phyloP scores from a whole-genome alignment of 179 eudicot genomes.

The Gypsophila paniculata region DNA sequence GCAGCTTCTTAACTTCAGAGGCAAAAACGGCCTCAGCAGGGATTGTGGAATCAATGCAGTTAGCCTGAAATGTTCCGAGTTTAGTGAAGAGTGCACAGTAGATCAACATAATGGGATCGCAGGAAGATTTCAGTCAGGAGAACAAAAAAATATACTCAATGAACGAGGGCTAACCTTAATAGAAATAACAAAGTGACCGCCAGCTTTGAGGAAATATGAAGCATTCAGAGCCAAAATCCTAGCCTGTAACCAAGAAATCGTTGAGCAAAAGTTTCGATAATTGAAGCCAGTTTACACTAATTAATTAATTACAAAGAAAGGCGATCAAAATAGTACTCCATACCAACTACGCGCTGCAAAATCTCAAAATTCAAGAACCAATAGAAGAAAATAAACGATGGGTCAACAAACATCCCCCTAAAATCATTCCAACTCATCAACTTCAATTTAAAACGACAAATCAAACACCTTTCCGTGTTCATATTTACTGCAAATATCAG shows the following conservation, averaged over 20 bases:
- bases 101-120: background rate
- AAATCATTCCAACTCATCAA: no score
- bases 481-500: no score
- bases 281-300: background rate
- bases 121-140: no score
- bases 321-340: background rate
- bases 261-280: background rate
- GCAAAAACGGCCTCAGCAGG: slow-evolving; percentile 84
- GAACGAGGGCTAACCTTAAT: slow-evolving; percentile 48
- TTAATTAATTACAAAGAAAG: background rate
- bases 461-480: no score
- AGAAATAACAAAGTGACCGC: slow-evolving; percentile 90
- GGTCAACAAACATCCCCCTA: no score
- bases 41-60: slow-evolving; percentile 74
- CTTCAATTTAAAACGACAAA: no score
- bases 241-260: slow-evolving; percentile 48
- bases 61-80: slow-evolving; percentile 39
- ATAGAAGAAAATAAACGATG: background rate
- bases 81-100: background rate
- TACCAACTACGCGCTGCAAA: background rate
- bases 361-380: background rate
- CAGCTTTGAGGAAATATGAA: slow-evolving; percentile 75
- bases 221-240: slow-evolving; percentile 87
- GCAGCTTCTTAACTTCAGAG: slow-evolving; percentile 76
- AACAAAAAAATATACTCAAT: background rate